These are phyloP conservation scores for Aegle marmelos DNA, from an alignment of 345 rosid species.

Conservation along the genomic window DNA sequence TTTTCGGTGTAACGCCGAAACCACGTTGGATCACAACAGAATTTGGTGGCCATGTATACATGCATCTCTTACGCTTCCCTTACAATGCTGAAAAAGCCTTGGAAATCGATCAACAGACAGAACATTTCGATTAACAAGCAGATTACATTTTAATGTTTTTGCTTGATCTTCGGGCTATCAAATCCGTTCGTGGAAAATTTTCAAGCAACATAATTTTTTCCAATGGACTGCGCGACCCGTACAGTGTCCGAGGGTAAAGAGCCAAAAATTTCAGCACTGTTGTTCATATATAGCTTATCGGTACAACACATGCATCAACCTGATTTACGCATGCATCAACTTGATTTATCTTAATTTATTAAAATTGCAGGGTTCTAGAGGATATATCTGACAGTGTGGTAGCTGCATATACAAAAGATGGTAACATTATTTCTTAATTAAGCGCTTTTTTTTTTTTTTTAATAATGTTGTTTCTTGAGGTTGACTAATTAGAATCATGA, in stretches of 20 bases:
- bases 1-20: conserved; percentile 16
- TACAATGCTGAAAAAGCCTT: neutral
- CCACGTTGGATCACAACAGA: conserved; percentile 28
- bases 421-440: neutral
- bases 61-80: neutral
- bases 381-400: conserved; percentile 42
- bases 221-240: conserved; percentile 48
- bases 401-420: conserved; percentile 33
- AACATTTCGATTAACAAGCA: too few relatives aligned
- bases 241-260: conserved; percentile 45
- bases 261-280: neutral
- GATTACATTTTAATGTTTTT: too few relatives aligned
- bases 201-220: conserved; percentile 57
- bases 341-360: neutral
- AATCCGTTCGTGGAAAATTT: conserved; percentile 33
- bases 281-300: neutral
- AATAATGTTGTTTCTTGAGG: neutral
- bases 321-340: neutral
- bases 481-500: neutral
- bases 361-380: conserved; percentile 33
- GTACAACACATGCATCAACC: too few relatives aligned
- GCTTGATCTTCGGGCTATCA: conserved; percentile 32
- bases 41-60: conserved; percentile 40
- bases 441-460: neutral
- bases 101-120: too few relatives aligned